Conservation (phyloP, 768 basidiomycete species). For the Boletus edulis region DNA sequence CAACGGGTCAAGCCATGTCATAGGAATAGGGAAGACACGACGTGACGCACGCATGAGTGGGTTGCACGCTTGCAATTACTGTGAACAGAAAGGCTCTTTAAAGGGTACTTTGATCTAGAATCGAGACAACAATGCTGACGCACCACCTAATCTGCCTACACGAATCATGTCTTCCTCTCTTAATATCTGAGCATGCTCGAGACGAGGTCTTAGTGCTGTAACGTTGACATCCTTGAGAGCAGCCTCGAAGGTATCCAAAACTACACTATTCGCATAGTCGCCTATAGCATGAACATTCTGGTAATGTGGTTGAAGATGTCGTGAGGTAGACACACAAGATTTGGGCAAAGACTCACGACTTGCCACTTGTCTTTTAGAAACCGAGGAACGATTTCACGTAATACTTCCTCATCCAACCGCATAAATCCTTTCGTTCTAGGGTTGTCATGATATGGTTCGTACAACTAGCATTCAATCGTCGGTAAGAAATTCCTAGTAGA, state of each 20-base stretch:
- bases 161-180: constrained; percentile 66
- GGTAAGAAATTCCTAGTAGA: constrained; percentile 43
- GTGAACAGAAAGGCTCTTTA: neutral
- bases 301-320: neutral
- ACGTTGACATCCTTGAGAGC: constrained; percentile 60
- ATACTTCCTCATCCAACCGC: constrained; percentile 58
- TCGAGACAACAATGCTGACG: neutral
- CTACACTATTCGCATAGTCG: constrained; percentile 82
- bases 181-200: constrained; percentile 92
- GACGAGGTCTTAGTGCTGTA: constrained; percentile 65
- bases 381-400: constrained; percentile 60
- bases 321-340: neutral
- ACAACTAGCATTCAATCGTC: no score
- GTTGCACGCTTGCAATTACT: constrained; percentile 92
- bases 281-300: constrained; percentile 85
- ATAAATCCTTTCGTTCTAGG: constrained; percentile 75
- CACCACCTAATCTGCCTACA: constrained; percentile 78
- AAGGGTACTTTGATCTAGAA: neutral
- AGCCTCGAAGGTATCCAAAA: constrained; percentile 79
- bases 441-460: constrained; percentile 60
- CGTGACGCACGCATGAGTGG: constrained; percentile 72
- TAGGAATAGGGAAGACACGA: neutral
- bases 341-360: constrained; percentile 55
- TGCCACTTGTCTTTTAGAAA: constrained; percentile 87
- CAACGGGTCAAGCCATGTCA: neutral